These are phyloP conservation scores for Debaryomyces castellii DNA, from an alignment of 805 yeast genomes.

Conservation along the genomic window DNA sequence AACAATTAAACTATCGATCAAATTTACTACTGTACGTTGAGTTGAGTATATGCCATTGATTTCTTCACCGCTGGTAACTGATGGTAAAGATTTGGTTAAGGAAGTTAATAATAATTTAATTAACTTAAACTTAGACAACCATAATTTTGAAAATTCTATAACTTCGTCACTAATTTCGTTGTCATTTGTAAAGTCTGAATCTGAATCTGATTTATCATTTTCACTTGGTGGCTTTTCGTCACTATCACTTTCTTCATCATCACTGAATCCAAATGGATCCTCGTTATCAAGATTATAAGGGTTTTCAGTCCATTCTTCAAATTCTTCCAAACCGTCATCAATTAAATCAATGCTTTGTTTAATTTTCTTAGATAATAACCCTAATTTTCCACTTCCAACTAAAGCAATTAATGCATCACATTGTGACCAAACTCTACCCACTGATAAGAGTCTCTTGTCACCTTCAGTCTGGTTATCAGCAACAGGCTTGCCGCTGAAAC, in stretches of 20 bases:
- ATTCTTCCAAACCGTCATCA: constrained; percentile 65
- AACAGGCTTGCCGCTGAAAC: constrained; percentile 1
- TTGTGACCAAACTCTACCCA: constrained; percentile 72
- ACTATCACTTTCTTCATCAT: constrained; percentile 29
- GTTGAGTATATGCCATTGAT: constrained; percentile 48
- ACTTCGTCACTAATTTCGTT: constrained; percentile 30
- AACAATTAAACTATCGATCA: constrained; percentile 59
- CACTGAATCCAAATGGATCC: constrained; percentile 51
- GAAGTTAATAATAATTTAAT: constrained; percentile 59
- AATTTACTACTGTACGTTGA: constrained; percentile 43
- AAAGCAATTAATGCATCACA: constrained; percentile 51
- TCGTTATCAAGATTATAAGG: constrained; percentile 47
- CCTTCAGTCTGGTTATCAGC: constrained; percentile 7
- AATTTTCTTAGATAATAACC: constrained; percentile 49
- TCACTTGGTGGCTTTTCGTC: constrained; percentile 9
- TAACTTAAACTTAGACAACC: constrained; percentile 56
- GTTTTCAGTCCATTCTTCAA: constrained; percentile 66
- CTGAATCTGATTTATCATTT: constrained; percentile 14
- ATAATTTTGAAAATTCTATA: constrained; percentile 40
- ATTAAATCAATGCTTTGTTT: constrained; percentile 45
- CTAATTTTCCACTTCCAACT: constrained; percentile 51
- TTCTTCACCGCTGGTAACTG: constrained; percentile 36
- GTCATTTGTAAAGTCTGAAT: too few species aligned
- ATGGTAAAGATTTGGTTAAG: constrained; percentile 56
- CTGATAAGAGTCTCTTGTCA: constrained; percentile 49